A percentile compares a stretch with the other conserved stretches of the same genome.
Conservation (phyloP, 108 stramenopile species). For the Craspedostauros australis region DNA sequence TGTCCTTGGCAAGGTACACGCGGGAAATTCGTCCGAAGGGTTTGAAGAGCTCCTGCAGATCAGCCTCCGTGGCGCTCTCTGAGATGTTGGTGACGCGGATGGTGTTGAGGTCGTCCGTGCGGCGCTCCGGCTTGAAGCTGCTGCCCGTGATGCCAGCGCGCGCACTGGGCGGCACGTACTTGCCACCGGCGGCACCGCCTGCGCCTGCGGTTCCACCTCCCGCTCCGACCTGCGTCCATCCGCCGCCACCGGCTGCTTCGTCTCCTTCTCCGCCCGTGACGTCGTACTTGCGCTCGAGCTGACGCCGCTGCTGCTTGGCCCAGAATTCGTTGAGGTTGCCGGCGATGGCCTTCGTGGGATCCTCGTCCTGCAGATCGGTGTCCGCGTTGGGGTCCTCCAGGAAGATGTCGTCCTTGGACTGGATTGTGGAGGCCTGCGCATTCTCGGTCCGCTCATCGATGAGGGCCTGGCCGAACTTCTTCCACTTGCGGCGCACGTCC, state of each 20-base stretch:
- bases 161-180: slow-evolving; percentile 78
- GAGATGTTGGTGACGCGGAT: slow-evolving; percentile 98
- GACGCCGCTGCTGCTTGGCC: slow-evolving; percentile 84
- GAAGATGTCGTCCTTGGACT: slow-evolving; percentile 70
- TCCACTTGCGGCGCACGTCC: slow-evolving; percentile 68
- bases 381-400: slow-evolving; percentile 87
- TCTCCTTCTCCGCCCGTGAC: slow-evolving; percentile 47
- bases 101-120: slow-evolving; percentile 89
- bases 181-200: slow-evolving; percentile 39
- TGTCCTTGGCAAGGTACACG: slow-evolving; percentile 95
- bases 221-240: slow-evolving; percentile 70
- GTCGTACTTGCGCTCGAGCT: slow-evolving; percentile 86
- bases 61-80: slow-evolving; percentile 94
- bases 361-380: slow-evolving; percentile 84
- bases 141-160: slow-evolving; percentile 32
- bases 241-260: slow-evolving; percentile 41
- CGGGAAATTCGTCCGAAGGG: slow-evolving; percentile 93
- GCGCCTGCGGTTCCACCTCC: slow-evolving; percentile 33
- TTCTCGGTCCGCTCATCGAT: slow-evolving; percentile 62
- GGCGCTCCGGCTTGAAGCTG: slow-evolving; percentile 47
- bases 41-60: slow-evolving; percentile 90
- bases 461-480: slow-evolving; percentile 74
- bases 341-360: slow-evolving; percentile 60
- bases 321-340: slow-evolving; percentile 86
- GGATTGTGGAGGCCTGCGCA: slow-evolving; percentile 53